Percentiles rank a stretch among this genome's conserved stretches.
Conservation (phyloP, 306 rosid genomes). For the Chamaecrista fasciculata region DNA sequence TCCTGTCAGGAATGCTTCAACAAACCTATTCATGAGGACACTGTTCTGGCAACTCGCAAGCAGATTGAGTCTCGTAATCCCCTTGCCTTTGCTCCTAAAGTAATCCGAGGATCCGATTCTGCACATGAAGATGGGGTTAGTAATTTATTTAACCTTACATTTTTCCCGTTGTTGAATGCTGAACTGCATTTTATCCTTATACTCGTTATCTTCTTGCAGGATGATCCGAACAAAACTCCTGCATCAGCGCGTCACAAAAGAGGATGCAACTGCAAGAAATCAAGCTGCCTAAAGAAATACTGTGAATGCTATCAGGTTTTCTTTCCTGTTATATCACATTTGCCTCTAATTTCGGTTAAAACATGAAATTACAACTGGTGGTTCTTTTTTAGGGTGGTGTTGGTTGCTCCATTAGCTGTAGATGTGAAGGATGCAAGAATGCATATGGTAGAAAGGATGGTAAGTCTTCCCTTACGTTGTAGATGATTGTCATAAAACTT, state of each 20-base stretch:
- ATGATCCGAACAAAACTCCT: constrained; percentile 75
- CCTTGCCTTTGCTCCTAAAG: constrained; percentile 94
- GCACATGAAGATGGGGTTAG: constrained; percentile 71
- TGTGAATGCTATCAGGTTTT: constrained; percentile 92
- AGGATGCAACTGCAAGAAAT: constrained; percentile 96
- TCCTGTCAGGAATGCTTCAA: constrained; percentile 82
- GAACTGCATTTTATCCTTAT: constrained; percentile 4
- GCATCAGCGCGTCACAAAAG: constrained; percentile 81
- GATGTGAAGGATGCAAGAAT: constrained; percentile 89
- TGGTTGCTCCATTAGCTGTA: constrained; percentile 81
- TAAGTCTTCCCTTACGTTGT: constrained; percentile 34
- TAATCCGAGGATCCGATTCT: constrained; percentile 59
- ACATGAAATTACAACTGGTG: constrained; percentile 37
- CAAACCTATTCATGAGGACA: constrained; percentile 76
- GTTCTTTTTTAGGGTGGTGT: constrained; percentile 70
- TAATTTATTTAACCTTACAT: constrained; percentile 5
- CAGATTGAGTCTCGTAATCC: constrained; percentile 88
- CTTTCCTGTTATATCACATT: constrained; percentile 10
- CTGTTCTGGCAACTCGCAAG: constrained; percentile 75
- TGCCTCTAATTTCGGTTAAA: constrained; percentile 10
- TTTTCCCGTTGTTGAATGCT: constrained; percentile 16
- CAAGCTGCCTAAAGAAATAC: constrained; percentile 78
- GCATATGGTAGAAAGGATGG: constrained; percentile 84
- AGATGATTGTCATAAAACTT: neutral
- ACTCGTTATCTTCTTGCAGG: constrained; percentile 45